Evolutionary conservation across 176 grass and related monocot genomes (phyloP), one percentile per base, ranked within the genome.

Genomic region (Aegilops tauschii): DNA sequence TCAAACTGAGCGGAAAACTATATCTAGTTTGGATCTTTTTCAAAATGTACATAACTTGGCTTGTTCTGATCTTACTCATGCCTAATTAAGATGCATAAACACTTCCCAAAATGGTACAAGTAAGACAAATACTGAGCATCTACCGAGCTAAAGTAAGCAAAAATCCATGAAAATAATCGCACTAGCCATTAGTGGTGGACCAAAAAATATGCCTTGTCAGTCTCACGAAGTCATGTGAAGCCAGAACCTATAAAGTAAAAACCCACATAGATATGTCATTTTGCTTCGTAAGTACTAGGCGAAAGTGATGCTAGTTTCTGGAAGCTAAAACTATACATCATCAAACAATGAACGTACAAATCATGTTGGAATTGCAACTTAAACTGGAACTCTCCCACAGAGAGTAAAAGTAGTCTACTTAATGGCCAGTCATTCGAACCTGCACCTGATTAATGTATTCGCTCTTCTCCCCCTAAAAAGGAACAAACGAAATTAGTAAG

Each of bases 331-430:
- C 13, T 27, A 17, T 68, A 79, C 23, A 58, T 59, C 42, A 21
- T 13, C 49, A 30, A 85, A 75, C 77, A 45, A 59, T 20, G 12
- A 85, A 89, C 25, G 62, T 11, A 27, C 4, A 10, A 58, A 86
- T 76, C 16, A 69, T 81, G 27, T 61, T 45, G 6, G 21, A 36
- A 14, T 82, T 47, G 28, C 35, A 77, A 69, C 69, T 81, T 76
- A 13, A 90, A 83, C 11, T 73, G 39, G 36, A 82, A 78, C 2
- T 59, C 21, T 47, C 35, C 18, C 52, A n/a, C 1, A 67, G 50
- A 83, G 39, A 80, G 86, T 37, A 84, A 67, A 69, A 4, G 27
- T 2, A 71, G 63, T 32, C n/a, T 25, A 18, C 37, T 77, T 72
- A 73, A 81, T 31, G n/a, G n/a, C n/a, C n/a, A n/a, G n/a, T n/a